These are phyloP conservation scores for Stramenopiles sp. DNA, from an alignment of 352 stramenopile genomes.

Conservation along the genomic window DNA sequence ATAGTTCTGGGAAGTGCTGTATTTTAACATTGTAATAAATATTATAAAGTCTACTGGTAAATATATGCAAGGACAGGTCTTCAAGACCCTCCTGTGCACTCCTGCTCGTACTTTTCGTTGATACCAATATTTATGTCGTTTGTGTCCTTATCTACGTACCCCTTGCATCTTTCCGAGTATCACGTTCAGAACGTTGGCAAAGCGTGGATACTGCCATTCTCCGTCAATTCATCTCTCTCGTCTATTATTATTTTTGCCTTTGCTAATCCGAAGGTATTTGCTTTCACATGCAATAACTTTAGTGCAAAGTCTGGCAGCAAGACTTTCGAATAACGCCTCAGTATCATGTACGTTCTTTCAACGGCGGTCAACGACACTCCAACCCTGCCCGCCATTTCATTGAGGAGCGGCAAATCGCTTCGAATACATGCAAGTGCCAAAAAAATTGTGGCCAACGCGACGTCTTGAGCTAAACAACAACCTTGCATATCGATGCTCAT, in stretches of 20 bases:
- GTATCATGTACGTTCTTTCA: neutral
- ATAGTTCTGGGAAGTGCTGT: too few species aligned
- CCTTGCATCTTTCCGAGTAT: neutral
- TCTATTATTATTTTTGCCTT: neutral
- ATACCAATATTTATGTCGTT: too few species aligned
- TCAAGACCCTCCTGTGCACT: too few species aligned
- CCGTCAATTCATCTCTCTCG: too few species aligned
- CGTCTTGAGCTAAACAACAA: neutral
- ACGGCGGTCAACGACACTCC: neutral
- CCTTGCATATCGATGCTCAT: neutral
- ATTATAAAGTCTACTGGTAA: too few species aligned
- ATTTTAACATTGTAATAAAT: too few species aligned
- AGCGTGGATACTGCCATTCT: too few species aligned
- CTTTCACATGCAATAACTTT: neutral
- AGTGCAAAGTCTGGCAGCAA: neutral
- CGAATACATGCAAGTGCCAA: neutral
- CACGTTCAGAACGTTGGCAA: neutral
- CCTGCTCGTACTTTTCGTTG: too few species aligned
- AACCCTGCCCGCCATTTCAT: neutral
- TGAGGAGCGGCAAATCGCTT: neutral
- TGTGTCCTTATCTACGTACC: too few species aligned
- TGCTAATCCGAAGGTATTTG: neutral
- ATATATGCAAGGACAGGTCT: too few species aligned
- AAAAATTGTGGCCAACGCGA: neutral
- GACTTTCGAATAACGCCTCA: neutral